Conservation (phyloP, 2,329 filamentous ascomycete genomes). For the Diaporthe batatas region DNA sequence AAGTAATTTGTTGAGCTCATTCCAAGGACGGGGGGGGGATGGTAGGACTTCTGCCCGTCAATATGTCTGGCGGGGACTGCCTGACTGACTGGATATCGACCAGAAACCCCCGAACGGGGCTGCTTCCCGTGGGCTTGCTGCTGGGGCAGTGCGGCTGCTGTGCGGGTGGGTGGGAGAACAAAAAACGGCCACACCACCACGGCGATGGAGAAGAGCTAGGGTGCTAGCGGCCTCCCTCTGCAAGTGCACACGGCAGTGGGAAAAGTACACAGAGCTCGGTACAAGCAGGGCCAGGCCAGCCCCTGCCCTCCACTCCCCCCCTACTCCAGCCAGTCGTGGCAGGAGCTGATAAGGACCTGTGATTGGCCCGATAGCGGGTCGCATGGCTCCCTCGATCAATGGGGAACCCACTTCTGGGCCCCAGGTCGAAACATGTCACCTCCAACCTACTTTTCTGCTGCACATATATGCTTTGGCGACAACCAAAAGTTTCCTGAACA, state of each 20-base stretch:
- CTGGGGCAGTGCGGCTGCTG: too few relatives aligned
- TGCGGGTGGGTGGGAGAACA: constrained; percentile 8
- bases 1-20: constrained; percentile 21
- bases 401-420: constrained; percentile 19
- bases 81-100: neutral
- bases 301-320: constrained; percentile 8
- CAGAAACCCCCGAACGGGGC: neutral
- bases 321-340: constrained; percentile 3
- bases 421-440: neutral
- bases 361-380: constrained; percentile 36
- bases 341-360: neutral
- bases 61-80: neutral
- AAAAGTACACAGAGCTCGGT: constrained; percentile 7
- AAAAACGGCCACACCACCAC: constrained; percentile 22
- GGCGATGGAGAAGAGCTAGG: constrained; percentile 2
- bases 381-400: constrained; percentile 25
- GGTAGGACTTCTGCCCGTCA: neutral
- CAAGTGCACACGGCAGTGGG: constrained; percentile 35
- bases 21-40: neutral
- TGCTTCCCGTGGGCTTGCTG: neutral
- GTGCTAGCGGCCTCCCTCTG: constrained; percentile 10
- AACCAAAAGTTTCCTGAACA: neutral
- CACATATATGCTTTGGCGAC: neutral
- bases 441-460: neutral
- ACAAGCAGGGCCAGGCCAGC: neutral